Conservation (phyloP, 352 stramenopile species). For the Globisporangium yorkense region DNA sequence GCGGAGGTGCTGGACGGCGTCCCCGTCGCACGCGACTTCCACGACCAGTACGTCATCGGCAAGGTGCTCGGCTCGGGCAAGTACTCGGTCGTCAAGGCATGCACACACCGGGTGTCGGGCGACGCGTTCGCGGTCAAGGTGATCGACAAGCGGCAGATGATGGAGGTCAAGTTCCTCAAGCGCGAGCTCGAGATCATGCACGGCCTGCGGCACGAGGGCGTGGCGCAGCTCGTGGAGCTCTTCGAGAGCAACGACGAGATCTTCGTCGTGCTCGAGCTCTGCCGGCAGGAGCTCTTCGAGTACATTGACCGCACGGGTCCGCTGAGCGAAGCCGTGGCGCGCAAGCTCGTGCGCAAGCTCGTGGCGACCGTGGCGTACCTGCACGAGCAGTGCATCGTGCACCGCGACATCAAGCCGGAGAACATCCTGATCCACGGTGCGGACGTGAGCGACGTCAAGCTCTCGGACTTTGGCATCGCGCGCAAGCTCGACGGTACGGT, state of each 20-base stretch:
- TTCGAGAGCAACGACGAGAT: conserved; percentile 71
- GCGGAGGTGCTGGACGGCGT: conserved; percentile 57
- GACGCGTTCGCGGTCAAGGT: conserved; percentile 69
- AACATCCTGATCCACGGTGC: conserved; percentile 73
- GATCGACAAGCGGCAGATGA: conserved; percentile 81
- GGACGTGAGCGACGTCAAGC: conserved; percentile 72
- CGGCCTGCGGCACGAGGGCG: conserved; percentile 57
- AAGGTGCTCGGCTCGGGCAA: conserved; percentile 63
- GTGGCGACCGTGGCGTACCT: conserved; percentile 80
- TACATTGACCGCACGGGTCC: conserved; percentile 72
- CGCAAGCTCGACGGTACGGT: conserved; percentile 55
- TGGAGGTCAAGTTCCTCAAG: conserved; percentile 76
- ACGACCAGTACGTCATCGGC: conserved; percentile 46
- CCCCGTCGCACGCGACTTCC: conserved; percentile 51
- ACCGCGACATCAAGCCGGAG: conserved; percentile 86
- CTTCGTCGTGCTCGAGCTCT: conserved; percentile 82
- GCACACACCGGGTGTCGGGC: conserved; percentile 25
- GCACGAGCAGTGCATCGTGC: conserved; percentile 84
- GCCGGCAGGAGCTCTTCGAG: conserved; percentile 74
- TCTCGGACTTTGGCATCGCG: conserved; percentile 81
- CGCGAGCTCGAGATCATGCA: conserved; percentile 87
- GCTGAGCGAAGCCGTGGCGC: conserved; percentile 58
- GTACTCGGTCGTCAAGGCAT: conserved; percentile 75
- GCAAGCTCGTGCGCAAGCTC: conserved; percentile 62
- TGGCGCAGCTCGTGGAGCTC: conserved; percentile 75